Evolutionary conservation across 1,284 basidiomycete species (phyloP), one percentile per base, ranked within the genome.

Genomic region (Gymnopus androsaceus): DNA sequence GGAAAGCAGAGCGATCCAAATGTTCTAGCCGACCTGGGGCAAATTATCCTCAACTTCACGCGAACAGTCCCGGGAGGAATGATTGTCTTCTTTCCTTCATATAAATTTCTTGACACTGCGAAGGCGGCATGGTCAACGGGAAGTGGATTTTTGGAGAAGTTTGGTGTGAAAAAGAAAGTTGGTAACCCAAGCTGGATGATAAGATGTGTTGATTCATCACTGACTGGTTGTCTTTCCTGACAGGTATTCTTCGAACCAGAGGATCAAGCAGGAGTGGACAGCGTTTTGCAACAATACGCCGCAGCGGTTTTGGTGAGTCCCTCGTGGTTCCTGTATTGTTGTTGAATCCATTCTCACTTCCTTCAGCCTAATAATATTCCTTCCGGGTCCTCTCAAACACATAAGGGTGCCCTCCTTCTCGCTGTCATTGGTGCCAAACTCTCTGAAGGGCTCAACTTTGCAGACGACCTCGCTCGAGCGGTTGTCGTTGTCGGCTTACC

Each of bases 381-480:
- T 31, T 25, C n/a, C 25, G 27, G 40, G 23, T 4, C 48, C 0
- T 38, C 48, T 9, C 48, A 50, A 28, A 37, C 34, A 4, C 40
- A 42, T 42, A 73, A 81, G 67, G 92, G 92, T 7, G 90, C 91
- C 1, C 69, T 95, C 30, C 75, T 95, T 5, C 87, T 99, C 58
- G 96, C 96, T 1, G 96, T 99, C 2, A 90, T 99, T 21, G 95
- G 96, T 8, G 96, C 95, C 19, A 99, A 98, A 70, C 80, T 99
- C 12, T 97, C 94, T 0, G 96, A 99, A 73, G 96, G 96, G 1
- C 85, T 99, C 64, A 99, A 99, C 72, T 99, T 99, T 70, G 84
- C 92, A 4, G 92, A 94, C 70, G 83, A 92, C 37, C 83, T 98
- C 3, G 93, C 94, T 1, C 86, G 94, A 40, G 91, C 89, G 14